Base-by-base conservation (phyloP, 768 basidiomycete genomes). In the Boletus eberwhitei region DNA sequence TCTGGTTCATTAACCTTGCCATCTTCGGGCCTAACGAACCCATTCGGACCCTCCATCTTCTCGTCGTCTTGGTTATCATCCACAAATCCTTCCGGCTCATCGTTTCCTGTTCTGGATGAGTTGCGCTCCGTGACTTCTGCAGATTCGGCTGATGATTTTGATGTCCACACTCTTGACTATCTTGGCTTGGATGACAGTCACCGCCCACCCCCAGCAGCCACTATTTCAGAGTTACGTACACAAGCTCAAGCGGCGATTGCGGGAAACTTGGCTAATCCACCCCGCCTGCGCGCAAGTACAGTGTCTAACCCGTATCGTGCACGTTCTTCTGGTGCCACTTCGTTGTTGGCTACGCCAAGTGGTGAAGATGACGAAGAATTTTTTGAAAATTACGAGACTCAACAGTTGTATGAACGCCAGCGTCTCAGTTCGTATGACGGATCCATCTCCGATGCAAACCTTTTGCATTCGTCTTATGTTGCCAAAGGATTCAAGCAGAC, bases 121-220 rank as follows among this genome's bases (percentile, higher is more conserved):
- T 72, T 90, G 63, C 87, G 88, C 59, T 90, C 90, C 43, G 85
- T 87, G 42, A 82, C 84, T 29, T 91, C 90, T 41, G 83, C 83
- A 58, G 89, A 91, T 67, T 87, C 87, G 19, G 77, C 82, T 22
- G 95, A 97, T 50, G 88, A 93, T 47, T 90, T 92, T 69, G 90
- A 93, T 63, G 90, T 94, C 42, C 92, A 93, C 66, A 98, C 96
- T 26, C 82, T 98, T 57, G 95, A 97, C 72, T 98, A 98, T 71
- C 88, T 98, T 47, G 96, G 96, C 41, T 79, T 98, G 63, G 96
- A 94, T 63, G 95, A 93, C 59, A 74, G 78, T 52, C 77, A 81
- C 60, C 81, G 86, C 49, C 84, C 82, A 48, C 68, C 88, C n/a
- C 86, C 86, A 3, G 90, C 92, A 6, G 93, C 92, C 12, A 93